phyloP scores from a whole-genome alignment of 2,329 filamentous ascomycete genomes.

The Scedosporium apiospermum region DNA sequence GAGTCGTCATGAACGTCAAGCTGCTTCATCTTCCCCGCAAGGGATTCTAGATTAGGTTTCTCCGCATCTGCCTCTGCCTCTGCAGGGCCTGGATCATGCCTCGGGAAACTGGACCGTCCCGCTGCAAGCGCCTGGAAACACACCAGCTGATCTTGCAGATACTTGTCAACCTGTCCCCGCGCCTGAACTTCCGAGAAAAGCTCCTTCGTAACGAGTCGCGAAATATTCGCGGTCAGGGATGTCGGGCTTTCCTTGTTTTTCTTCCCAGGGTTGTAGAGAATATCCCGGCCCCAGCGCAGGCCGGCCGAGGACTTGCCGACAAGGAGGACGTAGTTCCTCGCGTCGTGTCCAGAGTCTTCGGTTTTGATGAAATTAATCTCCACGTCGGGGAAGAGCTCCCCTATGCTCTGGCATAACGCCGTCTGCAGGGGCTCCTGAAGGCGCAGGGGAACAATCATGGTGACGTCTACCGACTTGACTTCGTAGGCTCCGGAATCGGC shows the following conservation, averaged over 20 bases:
- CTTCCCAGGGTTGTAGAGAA: conserved; percentile 29
- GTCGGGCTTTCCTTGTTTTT: conserved; percentile 22
- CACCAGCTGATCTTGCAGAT: conserved; percentile 52
- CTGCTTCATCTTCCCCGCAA: conserved; percentile 20
- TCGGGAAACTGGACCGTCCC: conserved; percentile 38
- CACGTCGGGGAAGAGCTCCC: conserved; percentile 29
- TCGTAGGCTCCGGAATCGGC: conserved; percentile 19
- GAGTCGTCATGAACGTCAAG: conserved; percentile 18
- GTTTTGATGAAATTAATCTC: conserved; percentile 33
- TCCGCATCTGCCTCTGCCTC: conserved; percentile 1
- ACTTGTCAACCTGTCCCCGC: conserved; percentile 42
- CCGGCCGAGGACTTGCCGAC: conserved; percentile 40
- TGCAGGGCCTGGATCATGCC: conserved; percentile 13
- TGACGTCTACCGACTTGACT: conserved; percentile 39
- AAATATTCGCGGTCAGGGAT: conserved; percentile 26
- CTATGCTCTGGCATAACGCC: conserved; percentile 29
- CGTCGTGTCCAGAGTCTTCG: conserved; percentile 41
- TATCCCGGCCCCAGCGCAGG: conserved; percentile 40
- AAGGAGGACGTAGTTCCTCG: conserved; percentile 45
- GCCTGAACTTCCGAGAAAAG: conserved; percentile 34
- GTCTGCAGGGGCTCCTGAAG: conserved; percentile 31
- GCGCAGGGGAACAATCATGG: conserved; percentile 37
- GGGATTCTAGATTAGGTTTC: conserved; percentile 3
- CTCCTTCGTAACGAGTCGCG: conserved; percentile 32
- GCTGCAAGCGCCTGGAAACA: conserved; percentile 49